Evolutionary conservation across 345 rosid species (phyloP), one percentile per base, ranked within the genome.

Genomic region (Aquilaria malaccensis): DNA sequence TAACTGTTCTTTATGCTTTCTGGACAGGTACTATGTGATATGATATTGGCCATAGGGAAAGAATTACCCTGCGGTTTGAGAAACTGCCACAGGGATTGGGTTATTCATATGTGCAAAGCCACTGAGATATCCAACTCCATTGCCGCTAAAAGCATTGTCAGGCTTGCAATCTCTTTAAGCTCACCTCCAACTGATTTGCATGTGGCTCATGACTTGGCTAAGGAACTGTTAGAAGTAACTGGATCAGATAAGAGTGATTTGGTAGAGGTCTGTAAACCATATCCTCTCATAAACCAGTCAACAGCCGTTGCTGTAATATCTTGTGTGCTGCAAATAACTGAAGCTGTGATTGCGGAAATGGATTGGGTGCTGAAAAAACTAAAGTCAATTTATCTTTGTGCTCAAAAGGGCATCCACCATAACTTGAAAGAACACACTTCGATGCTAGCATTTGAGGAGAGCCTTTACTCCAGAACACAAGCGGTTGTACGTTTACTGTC

Each of bases 301-400:
- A 87, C 95, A 22, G 59, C 71, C 52, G 61, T 67, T 30, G 58
- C 81, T 58, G 55, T 87, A 69, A 77, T 67, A 43, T 72, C 84
- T 56, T 82, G 81, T 73, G 62, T 85, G 59, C 75, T 87, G 74
- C 86, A 85, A 61, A 64, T 63, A 32, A 54, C 76, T 61, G 97
- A 81, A 50, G 63, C 78, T 13, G 81, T 77, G 50, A 70, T 87
- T 56, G 56, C 50, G 33, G 85, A 82, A 64, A 72, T 87, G 81
- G 92, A 87, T 31, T 83, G 95, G 95, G 78, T 82, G 43, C 69
- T 79, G 31, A 87, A 76, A 68, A 85, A 83, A 63, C 74, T 82
- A 46, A 90, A 77, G 75, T 67, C 65, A 41, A 52, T 74, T n/a
- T 70, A 69, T 67, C 65, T 74, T 56, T 67, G 74, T 50, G 57